A percentile compares a stretch with the other conserved stretches of the same genome.
phyloP scores from a whole-genome alignment of 176 grass and related monocot genomes.

The Tillandsia leiboldiana region DNA sequence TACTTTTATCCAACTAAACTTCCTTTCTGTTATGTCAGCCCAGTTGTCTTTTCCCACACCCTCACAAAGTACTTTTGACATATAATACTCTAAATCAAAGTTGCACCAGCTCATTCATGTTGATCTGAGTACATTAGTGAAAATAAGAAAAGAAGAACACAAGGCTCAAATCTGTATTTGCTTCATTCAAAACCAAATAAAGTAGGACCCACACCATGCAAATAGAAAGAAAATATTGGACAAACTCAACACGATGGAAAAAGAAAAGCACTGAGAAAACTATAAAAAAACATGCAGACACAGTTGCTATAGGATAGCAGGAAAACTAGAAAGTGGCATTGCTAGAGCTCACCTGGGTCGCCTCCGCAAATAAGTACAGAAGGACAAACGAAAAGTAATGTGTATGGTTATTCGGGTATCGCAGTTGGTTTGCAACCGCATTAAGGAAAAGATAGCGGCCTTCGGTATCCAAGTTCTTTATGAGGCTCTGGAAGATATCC shows the following conservation, averaged over 20 bases:
- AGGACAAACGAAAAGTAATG: constrained; percentile 95
- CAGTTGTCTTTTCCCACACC: no score
- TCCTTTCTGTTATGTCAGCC: no score
- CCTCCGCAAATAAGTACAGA: constrained; percentile 80
- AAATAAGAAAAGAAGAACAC: background rate
- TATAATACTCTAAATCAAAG: background rate
- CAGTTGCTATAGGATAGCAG: background rate
- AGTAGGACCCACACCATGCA: background rate
- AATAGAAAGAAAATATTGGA: background rate
- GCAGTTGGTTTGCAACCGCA: constrained; percentile 80
- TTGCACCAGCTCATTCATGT: background rate
- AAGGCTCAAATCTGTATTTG: background rate
- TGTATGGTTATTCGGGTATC: constrained; percentile 93
- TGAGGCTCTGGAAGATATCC: constrained; percentile 70
- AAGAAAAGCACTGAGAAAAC: background rate
- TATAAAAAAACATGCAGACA: background rate
- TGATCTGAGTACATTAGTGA: background rate
- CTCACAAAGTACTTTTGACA: background rate
- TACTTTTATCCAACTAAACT: no score
- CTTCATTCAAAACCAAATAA: background rate
- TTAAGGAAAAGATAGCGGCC: constrained; percentile 81
- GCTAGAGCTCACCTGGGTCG: constrained; percentile 48
- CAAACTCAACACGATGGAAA: background rate
- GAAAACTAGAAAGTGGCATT: background rate
- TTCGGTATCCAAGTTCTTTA: constrained; percentile 82